Percentiles rank a stretch among this genome's conserved stretches.
phyloP scores from a whole-genome alignment of 176 grass and related monocot genomes.

The Triticum timopheevii region DNA sequence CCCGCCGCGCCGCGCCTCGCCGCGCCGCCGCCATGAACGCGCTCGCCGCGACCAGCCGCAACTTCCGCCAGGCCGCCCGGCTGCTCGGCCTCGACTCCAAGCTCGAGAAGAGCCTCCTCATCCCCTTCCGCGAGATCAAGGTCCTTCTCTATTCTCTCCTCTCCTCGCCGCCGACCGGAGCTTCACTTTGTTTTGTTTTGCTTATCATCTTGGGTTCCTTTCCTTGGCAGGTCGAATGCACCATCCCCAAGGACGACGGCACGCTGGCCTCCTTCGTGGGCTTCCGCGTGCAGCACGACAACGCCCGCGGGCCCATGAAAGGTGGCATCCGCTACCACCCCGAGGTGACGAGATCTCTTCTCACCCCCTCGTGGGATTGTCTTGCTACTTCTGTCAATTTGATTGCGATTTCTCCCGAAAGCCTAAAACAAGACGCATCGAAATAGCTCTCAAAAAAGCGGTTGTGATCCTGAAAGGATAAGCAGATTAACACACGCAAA shows the following conservation, averaged over 20 bases:
- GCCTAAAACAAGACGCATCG: not conserved
- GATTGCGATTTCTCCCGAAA: not conserved
- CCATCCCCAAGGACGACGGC: constrained; percentile 94
- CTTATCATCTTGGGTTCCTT: not conserved
- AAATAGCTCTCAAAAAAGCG: not conserved
- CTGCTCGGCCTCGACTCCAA: constrained; percentile 83
- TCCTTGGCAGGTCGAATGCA: constrained; percentile 83
- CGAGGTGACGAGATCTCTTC: constrained; percentile 48
- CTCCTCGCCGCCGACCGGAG: not conserved
- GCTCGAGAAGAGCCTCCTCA: constrained; percentile 83
- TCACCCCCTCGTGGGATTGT: not conserved
- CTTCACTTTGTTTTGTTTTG: constrained; percentile 17
- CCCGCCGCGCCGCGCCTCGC: not conserved
- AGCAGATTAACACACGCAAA: not conserved
- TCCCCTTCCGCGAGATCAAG: constrained; percentile 91
- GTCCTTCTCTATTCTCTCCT: not conserved
- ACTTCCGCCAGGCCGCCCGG: constrained; percentile 70
- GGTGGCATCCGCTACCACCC: constrained; percentile 93
- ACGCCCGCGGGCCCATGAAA: constrained; percentile 96
- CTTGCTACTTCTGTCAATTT: not conserved
- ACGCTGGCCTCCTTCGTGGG: constrained; percentile 78
- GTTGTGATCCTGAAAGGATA: not conserved
- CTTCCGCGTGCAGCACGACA: constrained; percentile 97
- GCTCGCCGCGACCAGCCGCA: constrained; percentile 83
- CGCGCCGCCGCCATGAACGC: constrained; percentile 58